Percentiles rank a stretch among this genome's conserved stretches.
These are phyloP conservation scores for Spongiforma sp. DNA, from an alignment of 1,284 basidiomycete species.

Conservation along the genomic window DNA sequence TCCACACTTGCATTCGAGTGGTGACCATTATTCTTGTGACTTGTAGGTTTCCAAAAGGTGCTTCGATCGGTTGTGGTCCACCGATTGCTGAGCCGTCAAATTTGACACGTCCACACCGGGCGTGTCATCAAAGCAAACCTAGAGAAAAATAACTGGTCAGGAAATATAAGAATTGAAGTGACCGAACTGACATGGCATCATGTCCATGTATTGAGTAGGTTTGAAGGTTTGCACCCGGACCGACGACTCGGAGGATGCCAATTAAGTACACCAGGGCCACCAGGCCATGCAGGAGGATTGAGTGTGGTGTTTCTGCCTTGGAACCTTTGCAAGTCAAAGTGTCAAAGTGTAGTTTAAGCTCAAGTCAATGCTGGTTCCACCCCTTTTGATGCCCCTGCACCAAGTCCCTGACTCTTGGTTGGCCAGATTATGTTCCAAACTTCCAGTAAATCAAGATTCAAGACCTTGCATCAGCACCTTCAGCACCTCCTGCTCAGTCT, in stretches of 20 bases:
- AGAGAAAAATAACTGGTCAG: background rate
- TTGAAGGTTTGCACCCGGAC: too few relatives aligned
- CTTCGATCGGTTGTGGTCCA: constrained; percentile 1
- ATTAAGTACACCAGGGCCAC: too few relatives aligned
- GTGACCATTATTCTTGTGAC: constrained; percentile 24
- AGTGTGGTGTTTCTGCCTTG: background rate
- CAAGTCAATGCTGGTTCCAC: background rate
- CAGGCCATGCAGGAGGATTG: too few relatives aligned
- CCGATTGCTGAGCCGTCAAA: constrained; percentile 1
- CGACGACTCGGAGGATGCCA: too few relatives aligned
- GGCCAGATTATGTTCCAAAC: too few relatives aligned
- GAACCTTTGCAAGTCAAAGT: constrained; percentile 22
- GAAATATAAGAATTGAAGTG: constrained; percentile 7
- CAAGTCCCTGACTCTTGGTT: too few relatives aligned
- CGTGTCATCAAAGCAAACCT: constrained; percentile 6
- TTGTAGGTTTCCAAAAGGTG: background rate
- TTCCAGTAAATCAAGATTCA: too few relatives aligned
- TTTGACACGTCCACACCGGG: constrained; percentile 16
- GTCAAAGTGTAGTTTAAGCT: background rate
- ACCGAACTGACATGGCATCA: too few relatives aligned
- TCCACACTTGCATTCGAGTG: constrained; percentile 5
- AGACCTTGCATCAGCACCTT: too few relatives aligned
- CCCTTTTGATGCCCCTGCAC: constrained; percentile 23
- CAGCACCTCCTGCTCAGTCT: too few relatives aligned
- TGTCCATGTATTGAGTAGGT: too few relatives aligned